Base-by-base conservation (phyloP, 345 rosid species). In the Populus nigra region DNA sequence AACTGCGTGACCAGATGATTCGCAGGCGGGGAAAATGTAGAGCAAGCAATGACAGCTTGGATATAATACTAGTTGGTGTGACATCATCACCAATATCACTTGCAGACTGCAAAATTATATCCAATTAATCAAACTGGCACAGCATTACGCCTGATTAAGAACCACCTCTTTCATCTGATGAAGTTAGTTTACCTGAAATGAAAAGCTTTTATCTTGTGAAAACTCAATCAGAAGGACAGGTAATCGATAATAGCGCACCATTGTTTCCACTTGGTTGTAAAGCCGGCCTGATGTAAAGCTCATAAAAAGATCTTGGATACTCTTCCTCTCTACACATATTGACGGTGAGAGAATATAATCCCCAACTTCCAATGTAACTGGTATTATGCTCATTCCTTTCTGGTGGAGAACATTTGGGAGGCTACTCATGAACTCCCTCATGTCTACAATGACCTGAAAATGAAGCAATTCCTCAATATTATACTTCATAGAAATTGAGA, bases 361-460 rank as follows among this genome's bases (percentile, higher is more conserved):
- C 15, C 99, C 99, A 36, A 96, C 97, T 83, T 96, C 98, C 85
- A 96, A 81, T 69, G 93, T 90, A 68, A 96, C 94, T 1, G 99
- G 99, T 82, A 91, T 88, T 79, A 93, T 89, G 69, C 88, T 90
- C 94, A 93, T 92, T 68, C 98, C 97, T 86, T 90, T 93, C 85
- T 87, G 99, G 83, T 96, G 98, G 81, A 96, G 97, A 78, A 96
- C 97, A 85, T 93, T 96, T 8, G 99, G 99, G 68, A 96, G 91
- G 86, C 98, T 96, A 86, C 99, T 96, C 99, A 96, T 96, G 83
- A 96, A 96, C 89, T 96, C 99, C 81, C 99, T 93, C 97, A 93
- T 91, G 80, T 93, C 99, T 82, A 96, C 99, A 82, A 93, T 89
- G 79, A 93, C 90, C 99, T 95, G 88, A 63, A 78, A 25, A 78